Evolutionary conservation across 768 basidiomycete genomes (phyloP).

Genomic region (Krasilnikovozyma curviuscula): DNA sequence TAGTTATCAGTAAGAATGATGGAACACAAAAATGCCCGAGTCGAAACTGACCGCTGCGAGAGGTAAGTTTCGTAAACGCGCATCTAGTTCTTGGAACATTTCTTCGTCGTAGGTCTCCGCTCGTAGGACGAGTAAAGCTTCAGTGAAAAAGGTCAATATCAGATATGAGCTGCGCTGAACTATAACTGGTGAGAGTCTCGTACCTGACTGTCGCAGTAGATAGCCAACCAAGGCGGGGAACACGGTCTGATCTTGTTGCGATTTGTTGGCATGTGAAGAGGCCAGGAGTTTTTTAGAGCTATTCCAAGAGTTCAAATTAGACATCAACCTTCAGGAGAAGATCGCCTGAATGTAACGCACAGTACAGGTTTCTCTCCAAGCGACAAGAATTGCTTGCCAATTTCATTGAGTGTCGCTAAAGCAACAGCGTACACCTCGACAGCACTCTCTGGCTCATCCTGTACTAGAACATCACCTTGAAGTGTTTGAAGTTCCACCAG

Average conservation of each 20-base stretch:
- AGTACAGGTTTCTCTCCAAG: constrained; percentile 32
- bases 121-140: too few relatives aligned
- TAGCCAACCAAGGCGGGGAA: constrained; percentile 43
- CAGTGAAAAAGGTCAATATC: too few relatives aligned
- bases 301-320: background rate
- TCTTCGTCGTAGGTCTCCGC: too few relatives aligned
- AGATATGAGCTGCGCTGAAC: too few relatives aligned
- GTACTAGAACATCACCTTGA: constrained; percentile 19
- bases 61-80: too few relatives aligned
- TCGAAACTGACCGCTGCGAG: too few relatives aligned
- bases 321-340: background rate
- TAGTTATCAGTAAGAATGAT: too few relatives aligned
- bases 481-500: constrained; percentile 10
- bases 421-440: constrained; percentile 39
- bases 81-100: too few relatives aligned
- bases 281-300: background rate
- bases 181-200: too few relatives aligned
- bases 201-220: constrained; percentile 42
- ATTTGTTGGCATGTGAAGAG: constrained; percentile 1
- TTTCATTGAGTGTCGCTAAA: constrained; percentile 40
- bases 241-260: constrained; percentile 31
- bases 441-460: constrained; percentile 32
- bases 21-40: too few relatives aligned
- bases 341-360: background rate
- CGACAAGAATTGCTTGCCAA: constrained; percentile 42